Conservation (phyloP, 2,329 filamentous ascomycete species). For the Arthroderma uncinatum region DNA sequence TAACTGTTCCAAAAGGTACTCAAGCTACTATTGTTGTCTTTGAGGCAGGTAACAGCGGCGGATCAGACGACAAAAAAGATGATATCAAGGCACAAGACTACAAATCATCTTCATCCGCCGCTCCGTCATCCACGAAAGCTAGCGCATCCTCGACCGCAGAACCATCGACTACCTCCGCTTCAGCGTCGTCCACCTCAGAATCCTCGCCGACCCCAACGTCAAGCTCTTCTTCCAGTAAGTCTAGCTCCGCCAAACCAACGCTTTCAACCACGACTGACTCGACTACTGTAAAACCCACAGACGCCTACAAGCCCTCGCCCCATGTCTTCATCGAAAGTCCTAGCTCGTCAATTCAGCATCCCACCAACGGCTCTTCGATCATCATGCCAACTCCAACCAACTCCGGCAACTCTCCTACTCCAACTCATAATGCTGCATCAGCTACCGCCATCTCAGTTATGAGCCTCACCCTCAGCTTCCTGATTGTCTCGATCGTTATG, state of each 20-base stretch:
- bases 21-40: conserved; percentile 58
- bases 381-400: conserved; percentile 8
- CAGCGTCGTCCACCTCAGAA: conserved; percentile 18
- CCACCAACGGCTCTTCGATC: conserved; percentile 11
- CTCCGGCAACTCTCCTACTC: conserved; percentile 6
- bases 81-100: neutral
- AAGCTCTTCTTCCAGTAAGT: conserved; percentile 9
- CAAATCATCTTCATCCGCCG: neutral
- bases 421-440: conserved; percentile 13
- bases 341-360: conserved; percentile 8
- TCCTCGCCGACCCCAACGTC: conserved; percentile 13
- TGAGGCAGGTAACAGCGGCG: conserved; percentile 31
- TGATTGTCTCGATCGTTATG: conserved; percentile 14
- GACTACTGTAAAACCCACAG: conserved; percentile 6
- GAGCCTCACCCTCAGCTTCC: conserved; percentile 16
- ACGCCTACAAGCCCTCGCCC: conserved; percentile 7
- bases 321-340: conserved; percentile 12
- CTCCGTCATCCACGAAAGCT: conserved; percentile 7
- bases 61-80: conserved; percentile 17
- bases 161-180: conserved; percentile 14
- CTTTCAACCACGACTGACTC: conserved; percentile 6
- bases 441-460: conserved; percentile 14
- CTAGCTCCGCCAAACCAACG: neutral
- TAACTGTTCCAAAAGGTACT: conserved; percentile 56
- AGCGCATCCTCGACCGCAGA: conserved; percentile 8